Conservation (phyloP, 2,329 filamentous ascomycete species). For the Phaeomoniella chlamydospora region DNA sequence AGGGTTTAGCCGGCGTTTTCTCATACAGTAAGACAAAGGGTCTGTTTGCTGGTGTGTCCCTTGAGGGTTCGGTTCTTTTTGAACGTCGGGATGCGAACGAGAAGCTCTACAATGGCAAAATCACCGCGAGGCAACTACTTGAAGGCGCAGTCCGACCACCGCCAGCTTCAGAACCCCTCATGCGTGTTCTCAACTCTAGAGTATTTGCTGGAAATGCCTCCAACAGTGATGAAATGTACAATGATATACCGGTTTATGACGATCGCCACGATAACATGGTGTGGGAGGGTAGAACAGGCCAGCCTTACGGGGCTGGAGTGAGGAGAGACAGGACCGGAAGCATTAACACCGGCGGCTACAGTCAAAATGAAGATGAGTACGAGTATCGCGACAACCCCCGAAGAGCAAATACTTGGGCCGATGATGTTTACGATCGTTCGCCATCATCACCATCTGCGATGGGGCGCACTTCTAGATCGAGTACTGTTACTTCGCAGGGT, state of each 20-base stretch:
- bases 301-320: conserved; percentile 54
- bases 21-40: conserved; percentile 98
- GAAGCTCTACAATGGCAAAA: conserved; percentile 76
- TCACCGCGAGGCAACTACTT: conserved; percentile 71
- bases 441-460: too few species aligned
- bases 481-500: background rate
- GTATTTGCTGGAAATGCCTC: conserved; percentile 56
- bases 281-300: conserved; percentile 64
- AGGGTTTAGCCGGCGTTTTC: conserved; percentile 82
- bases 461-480: background rate
- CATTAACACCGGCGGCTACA: conserved; percentile 36
- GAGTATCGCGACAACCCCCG: conserved; percentile 38
- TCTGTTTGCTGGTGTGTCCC: conserved; percentile 83
- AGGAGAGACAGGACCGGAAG: conserved; percentile 41
- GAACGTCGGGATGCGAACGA: conserved; percentile 94
- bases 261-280: conserved; percentile 67
- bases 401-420: conserved; percentile 32
- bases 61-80: conserved; percentile 86
- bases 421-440: conserved; percentile 32
- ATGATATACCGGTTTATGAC: conserved; percentile 83
- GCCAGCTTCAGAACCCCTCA: conserved; percentile 67
- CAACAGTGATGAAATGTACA: conserved; percentile 63
- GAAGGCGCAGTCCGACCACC: conserved; percentile 65
- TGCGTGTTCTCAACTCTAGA: conserved; percentile 71
- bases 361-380: conserved; percentile 30